phyloP scores from a whole-genome alignment of 495 filamentous ascomycete genomes.

The Friedmanniomyces simplex region DNA sequence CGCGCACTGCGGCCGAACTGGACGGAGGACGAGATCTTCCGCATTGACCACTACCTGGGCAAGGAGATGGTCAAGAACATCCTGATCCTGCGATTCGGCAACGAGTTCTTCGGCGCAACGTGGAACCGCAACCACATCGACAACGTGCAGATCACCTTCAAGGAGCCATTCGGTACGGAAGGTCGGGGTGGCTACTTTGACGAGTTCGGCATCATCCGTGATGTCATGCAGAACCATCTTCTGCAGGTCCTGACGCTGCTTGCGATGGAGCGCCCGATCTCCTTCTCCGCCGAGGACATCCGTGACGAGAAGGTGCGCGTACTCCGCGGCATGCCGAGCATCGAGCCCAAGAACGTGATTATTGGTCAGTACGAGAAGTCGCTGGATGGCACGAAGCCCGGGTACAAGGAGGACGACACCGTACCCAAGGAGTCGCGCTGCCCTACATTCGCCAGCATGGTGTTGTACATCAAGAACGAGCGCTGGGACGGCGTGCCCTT shows the following conservation, averaged over 20 bases:
- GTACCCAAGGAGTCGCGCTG: slow-evolving; percentile 95
- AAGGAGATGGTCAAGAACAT: slow-evolving; percentile 99
- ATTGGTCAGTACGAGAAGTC: slow-evolving; percentile 98
- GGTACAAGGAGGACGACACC: slow-evolving; percentile 97
- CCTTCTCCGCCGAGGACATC: slow-evolving; percentile 96
- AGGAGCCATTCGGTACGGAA: slow-evolving; percentile 99
- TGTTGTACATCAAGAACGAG: slow-evolving; percentile 98
- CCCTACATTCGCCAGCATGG: slow-evolving; percentile 95
- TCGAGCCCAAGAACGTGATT: slow-evolving; percentile 99
- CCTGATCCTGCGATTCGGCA: slow-evolving; percentile 93
- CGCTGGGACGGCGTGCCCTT: slow-evolving; percentile 99
- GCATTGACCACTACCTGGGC: slow-evolving; percentile 98
- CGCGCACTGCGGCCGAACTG: slow-evolving; percentile 94
- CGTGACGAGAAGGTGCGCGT: slow-evolving; percentile 98
- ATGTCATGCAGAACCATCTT: slow-evolving; percentile 68
- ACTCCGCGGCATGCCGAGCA: slow-evolving; percentile 81
- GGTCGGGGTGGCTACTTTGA: slow-evolving; percentile 98
- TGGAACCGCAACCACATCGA: slow-evolving; percentile 99
- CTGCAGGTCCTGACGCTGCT: slow-evolving; percentile 93
- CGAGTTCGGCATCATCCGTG: slow-evolving; percentile 98
- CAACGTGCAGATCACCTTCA: slow-evolving; percentile 97
- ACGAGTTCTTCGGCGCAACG: slow-evolving; percentile 97
- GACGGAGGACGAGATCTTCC: slow-evolving; percentile 99
- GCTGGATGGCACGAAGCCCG: slow-evolving; percentile 90
- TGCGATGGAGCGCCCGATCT: slow-evolving; percentile 97